These are phyloP conservation scores for Pseudogymnoascus sp. DNA, from an alignment of 2,329 filamentous ascomycete genomes.

Conservation along the genomic window DNA sequence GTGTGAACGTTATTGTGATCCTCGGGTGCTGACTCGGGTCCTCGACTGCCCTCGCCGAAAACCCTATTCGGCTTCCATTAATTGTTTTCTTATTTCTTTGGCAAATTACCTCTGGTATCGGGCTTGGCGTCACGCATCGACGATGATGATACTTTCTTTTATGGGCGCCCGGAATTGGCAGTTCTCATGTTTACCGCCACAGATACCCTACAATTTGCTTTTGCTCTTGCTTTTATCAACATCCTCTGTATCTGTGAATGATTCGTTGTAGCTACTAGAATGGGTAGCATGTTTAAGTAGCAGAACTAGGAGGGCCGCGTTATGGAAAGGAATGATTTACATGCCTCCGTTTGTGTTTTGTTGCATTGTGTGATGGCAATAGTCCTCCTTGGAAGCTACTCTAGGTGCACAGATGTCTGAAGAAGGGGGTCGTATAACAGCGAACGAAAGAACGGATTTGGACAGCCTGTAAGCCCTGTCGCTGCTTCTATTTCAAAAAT, in stretches of 20 bases:
- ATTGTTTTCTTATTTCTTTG: neutral
- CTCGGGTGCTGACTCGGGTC: neutral
- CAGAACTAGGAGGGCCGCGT: neutral
- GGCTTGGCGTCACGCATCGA: neutral
- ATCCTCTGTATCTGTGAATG: neutral
- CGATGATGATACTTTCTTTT: neutral
- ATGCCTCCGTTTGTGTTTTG: neutral
- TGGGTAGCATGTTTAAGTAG: neutral
- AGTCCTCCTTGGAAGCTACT: neutral
- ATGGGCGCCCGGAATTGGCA: neutral
- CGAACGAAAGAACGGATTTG: neutral
- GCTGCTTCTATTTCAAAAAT: conserved; percentile 31
- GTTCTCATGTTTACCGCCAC: neutral
- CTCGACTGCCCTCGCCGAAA: no score
- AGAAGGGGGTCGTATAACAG: neutral
- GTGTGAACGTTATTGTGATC: neutral
- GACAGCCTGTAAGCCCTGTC: conserved; percentile 18
- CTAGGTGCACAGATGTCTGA: neutral
- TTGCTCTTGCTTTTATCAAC: neutral
- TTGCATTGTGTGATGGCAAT: neutral
- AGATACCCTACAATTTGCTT: conserved; percentile 1
- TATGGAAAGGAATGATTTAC: neutral
- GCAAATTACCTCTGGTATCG: neutral
- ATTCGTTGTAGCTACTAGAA: neutral
- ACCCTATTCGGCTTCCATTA: neutral